Conservation (phyloP, 2,329 filamentous ascomycete genomes). For the Colletotrichum destructivum region DNA sequence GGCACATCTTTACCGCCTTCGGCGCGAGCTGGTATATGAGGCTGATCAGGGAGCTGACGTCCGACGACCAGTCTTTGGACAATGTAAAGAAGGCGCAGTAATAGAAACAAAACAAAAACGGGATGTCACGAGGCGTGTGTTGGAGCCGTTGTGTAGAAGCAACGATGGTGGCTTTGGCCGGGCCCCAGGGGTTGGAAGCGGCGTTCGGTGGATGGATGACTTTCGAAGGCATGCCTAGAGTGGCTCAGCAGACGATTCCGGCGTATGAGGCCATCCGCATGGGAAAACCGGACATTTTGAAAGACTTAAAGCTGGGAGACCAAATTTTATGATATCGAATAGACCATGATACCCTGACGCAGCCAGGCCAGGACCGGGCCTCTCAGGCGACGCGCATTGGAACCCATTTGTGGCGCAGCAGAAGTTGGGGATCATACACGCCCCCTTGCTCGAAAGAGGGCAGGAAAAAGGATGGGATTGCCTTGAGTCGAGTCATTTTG, state of each 20-base stretch:
- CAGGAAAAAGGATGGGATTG: too few species aligned
- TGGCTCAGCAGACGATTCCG: neutral
- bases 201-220: neutral
- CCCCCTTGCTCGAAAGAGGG: neutral
- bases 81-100: constrained; percentile 27
- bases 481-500: too few species aligned
- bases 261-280: too few species aligned
- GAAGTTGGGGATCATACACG: constrained; percentile 16
- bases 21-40: constrained; percentile 62
- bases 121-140: too few species aligned
- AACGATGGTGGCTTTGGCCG: neutral
- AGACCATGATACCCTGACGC: neutral
- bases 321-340: neutral
- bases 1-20: constrained; percentile 73
- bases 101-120: too few species aligned
- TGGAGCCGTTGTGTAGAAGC: neutral
- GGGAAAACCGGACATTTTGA: too few species aligned
- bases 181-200: neutral
- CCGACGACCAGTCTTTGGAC: neutral
- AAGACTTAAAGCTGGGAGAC: neutral
- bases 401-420: constrained; percentile 22
- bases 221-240: neutral
- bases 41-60: constrained; percentile 45
- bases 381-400: neutral
- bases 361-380: neutral